Evolutionary conservation across 2,329 filamentous ascomycete species (phyloP).

Genomic region (Grosmannia clavigera): DNA sequence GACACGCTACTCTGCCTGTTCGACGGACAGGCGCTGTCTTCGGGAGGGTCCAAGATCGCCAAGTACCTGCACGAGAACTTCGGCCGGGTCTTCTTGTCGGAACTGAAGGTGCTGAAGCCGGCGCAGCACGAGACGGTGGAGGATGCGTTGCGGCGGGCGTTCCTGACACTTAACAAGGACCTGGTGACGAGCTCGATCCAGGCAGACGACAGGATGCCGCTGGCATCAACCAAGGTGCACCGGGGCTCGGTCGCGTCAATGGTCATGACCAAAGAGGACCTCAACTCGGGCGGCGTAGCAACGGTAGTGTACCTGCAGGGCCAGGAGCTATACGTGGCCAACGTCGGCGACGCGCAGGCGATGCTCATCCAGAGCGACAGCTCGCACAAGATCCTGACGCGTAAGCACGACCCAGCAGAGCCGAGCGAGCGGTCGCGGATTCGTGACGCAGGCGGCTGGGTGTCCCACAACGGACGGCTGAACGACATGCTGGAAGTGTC

Average conservation of each 20-base stretch:
- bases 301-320: slow-evolving; percentile 83
- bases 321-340: slow-evolving; percentile 85
- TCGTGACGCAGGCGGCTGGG: slow-evolving; percentile 87
- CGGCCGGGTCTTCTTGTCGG: slow-evolving; percentile 67
- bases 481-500: slow-evolving; percentile 89
- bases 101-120: slow-evolving; percentile 61
- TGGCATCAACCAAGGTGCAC: slow-evolving; percentile 36
- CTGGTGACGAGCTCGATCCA: slow-evolving; percentile 75
- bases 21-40: slow-evolving; percentile 81
- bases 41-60: slow-evolving; percentile 85
- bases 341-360: slow-evolving; percentile 92
- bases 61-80: slow-evolving; percentile 97
- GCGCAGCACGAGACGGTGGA: slow-evolving; percentile 59
- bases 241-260: slow-evolving; percentile 56
- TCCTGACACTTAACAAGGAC: slow-evolving; percentile 86
- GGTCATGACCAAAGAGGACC: slow-evolving; percentile 75
- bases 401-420: slow-evolving; percentile 89
- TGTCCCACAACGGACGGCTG: slow-evolving; percentile 84
- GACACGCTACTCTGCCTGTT: slow-evolving; percentile 92
- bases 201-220: slow-evolving; percentile 32
- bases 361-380: slow-evolving; percentile 87
- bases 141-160: slow-evolving; percentile 77
- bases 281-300: slow-evolving; percentile 81
- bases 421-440: slow-evolving; percentile 75
- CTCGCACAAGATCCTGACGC: slow-evolving; percentile 68